Conservation (phyloP, 106 monocot species). For the Dendrobium officinale region DNA sequence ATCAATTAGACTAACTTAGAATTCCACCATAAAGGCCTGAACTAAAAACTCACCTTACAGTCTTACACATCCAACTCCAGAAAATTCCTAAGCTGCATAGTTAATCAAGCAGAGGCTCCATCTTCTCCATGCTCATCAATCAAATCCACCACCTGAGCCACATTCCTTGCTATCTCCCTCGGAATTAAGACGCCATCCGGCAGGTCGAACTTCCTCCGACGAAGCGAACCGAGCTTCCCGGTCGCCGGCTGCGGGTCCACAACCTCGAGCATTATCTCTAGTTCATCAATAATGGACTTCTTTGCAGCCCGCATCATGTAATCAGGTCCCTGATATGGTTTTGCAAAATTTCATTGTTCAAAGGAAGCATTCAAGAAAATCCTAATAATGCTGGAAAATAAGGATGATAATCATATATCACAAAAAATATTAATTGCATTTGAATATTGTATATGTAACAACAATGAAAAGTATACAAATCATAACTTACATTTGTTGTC, state of each 20-base stretch:
- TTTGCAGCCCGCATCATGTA: constrained; percentile 75
- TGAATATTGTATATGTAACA: no score
- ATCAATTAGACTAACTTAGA: no score
- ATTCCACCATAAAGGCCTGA: no score
- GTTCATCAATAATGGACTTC: constrained; percentile 77
- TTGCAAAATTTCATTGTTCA: not conserved
- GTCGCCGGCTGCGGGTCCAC: constrained; percentile 61
- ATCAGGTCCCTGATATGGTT: constrained; percentile 58
- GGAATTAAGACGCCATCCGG: constrained; percentile 37
- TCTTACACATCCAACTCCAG: no score
- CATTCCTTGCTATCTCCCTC: constrained; percentile 50
- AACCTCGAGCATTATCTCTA: constrained; percentile 75
- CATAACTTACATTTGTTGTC: no score
- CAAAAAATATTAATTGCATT: no score
- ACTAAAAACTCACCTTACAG: no score
- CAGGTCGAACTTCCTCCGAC: constrained; percentile 76
- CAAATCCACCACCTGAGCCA: constrained; percentile 58
- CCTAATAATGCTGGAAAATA: no score
- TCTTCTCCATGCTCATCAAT: constrained; percentile 39
- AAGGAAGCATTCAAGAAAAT: no score
- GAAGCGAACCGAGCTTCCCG: constrained; percentile 43
- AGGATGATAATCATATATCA: no score
- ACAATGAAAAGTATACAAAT: no score
- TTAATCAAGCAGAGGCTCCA: not conserved
- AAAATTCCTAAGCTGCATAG: no score